phyloP scores from a whole-genome alignment of 106 monocot species.

The Apostasia shenzhenica region DNA sequence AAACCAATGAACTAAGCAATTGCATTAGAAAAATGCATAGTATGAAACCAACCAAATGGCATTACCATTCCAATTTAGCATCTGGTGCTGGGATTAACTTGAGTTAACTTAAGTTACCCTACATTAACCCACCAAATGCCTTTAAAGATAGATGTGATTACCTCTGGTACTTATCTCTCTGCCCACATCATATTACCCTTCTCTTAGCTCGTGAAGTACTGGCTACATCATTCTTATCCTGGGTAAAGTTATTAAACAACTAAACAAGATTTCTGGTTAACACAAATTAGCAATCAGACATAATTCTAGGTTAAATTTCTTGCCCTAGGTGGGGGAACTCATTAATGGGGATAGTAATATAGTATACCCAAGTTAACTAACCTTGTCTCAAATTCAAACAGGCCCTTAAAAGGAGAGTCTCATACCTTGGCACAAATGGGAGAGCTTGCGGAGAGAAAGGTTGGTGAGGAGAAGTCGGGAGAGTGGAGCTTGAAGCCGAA shows the following conservation, averaged over 20 bases:
- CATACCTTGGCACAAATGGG: constrained; percentile 50
- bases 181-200: no score
- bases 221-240: no score
- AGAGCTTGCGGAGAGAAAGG: constrained; percentile 2
- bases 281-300: not conserved
- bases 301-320: no score
- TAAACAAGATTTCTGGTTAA: not conserved
- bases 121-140: no score
- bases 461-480: constrained; percentile 6
- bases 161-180: no score
- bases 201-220: no score
- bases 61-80: not conserved
- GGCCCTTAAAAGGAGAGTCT: not conserved
- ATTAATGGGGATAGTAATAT: not conserved
- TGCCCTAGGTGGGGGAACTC: no score
- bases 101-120: no score
- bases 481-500: constrained; percentile 28
- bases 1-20: no score
- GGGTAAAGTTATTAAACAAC: no score
- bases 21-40: not conserved
- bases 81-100: no score
- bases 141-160: no score
- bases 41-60: not conserved
- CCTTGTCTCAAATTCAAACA: not conserved
- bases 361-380: not conserved